Evolutionary conservation across 2,329 filamentous ascomycete genomes (phyloP).

Genomic region (Aspergillus arachidicola): DNA sequence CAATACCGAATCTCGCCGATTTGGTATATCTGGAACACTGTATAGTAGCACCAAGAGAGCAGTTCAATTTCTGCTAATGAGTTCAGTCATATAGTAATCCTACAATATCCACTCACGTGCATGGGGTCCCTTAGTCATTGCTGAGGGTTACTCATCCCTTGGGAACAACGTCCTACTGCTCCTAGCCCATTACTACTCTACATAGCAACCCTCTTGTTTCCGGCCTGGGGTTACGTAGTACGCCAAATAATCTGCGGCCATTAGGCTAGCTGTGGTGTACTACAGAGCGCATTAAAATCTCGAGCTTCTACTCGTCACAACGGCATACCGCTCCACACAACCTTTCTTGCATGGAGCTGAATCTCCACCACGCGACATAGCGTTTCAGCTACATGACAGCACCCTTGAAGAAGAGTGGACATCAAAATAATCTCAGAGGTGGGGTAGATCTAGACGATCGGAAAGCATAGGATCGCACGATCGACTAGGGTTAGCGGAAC

Average conservation of each 20-base stretch:
- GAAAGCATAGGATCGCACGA: background rate
- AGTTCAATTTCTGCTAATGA: no score
- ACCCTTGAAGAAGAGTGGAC: background rate
- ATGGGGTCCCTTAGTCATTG: no score
- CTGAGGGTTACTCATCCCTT: no score
- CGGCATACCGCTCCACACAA: background rate
- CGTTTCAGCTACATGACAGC: background rate
- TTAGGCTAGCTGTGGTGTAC: background rate
- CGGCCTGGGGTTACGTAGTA: background rate
- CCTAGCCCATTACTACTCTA: no score
- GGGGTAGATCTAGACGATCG: background rate
- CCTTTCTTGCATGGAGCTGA: background rate
- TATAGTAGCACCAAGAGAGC: no score
- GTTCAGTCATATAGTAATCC: no score
- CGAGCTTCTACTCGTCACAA: background rate
- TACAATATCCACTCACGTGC: no score
- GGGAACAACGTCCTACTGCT: no score
- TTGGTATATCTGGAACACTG: no score
- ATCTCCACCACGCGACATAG: background rate
- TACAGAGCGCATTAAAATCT: no score
- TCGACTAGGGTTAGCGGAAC: background rate
- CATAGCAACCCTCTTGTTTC: no score
- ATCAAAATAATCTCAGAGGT: background rate
- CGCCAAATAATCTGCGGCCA: background rate
- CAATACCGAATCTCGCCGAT: no score